Evolutionary conservation across 1,284 basidiomycete species (phyloP).

Genomic region (Papiliotrema flavescens): DNA sequence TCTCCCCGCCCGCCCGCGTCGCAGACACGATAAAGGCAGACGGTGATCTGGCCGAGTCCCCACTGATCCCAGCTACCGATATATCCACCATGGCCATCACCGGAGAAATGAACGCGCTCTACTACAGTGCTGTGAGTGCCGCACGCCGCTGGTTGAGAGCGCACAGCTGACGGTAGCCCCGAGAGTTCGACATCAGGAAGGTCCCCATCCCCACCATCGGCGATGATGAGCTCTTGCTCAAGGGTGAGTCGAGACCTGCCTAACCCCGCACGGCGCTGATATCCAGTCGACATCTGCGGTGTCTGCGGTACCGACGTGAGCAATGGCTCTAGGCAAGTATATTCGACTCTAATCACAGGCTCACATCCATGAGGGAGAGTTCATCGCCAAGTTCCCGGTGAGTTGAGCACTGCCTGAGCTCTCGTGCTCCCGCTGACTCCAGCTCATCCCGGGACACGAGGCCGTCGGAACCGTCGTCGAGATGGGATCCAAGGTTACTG

Average conservation of each 20-base stretch:
- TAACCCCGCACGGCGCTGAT: neutral
- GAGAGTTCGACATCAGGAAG: conserved; percentile 60
- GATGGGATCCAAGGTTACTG: conserved; percentile 66
- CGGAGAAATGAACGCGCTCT: conserved; percentile 41
- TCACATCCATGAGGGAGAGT: conserved; percentile 72
- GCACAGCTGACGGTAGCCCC: conserved; percentile 51
- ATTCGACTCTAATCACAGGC: conserved; percentile 13
- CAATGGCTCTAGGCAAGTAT: neutral
- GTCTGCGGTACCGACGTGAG: conserved; percentile 69
- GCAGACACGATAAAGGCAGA: too few relatives aligned
- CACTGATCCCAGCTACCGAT: neutral
- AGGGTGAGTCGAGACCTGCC: conserved; percentile 53
- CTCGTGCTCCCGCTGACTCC: conserved; percentile 7
- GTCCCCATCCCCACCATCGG: conserved; percentile 61
- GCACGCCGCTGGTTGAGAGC: neutral
- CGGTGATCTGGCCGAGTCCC: too few relatives aligned
- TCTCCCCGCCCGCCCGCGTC: too few relatives aligned
- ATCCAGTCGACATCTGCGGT: conserved; percentile 53
- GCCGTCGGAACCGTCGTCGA: conserved; percentile 66
- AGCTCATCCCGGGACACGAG: conserved; percentile 80
- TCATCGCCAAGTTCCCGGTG: conserved; percentile 67
- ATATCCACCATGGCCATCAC: conserved; percentile 21
- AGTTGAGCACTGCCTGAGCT: conserved; percentile 8
- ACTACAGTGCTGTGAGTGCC: conserved; percentile 36
- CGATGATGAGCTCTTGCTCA: conserved; percentile 66